Base-by-base conservation (phyloP, 176 grass and related monocot species). In the Dendrocalamus sinicus region DNA sequence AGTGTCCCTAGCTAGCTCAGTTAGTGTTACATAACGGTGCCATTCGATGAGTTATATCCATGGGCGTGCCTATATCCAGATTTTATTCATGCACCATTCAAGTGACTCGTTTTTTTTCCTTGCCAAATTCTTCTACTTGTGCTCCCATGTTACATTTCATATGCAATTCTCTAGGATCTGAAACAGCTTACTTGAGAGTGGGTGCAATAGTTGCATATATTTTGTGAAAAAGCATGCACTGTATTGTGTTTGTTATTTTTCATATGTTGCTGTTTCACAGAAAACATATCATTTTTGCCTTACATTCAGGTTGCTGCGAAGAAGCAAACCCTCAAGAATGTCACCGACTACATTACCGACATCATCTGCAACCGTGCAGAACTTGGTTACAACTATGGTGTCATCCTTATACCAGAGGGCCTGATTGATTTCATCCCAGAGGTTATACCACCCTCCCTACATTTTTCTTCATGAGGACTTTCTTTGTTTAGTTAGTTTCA, bases 361-460 rank as follows among this genome's bases (percentile, higher is more conserved):
- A 84, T 92, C 32, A 86, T 99, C 26, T 90, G 92, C 80, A 96
- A 99, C 87, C 93, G 96, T 86, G 88, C 93, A 30, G 92, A 92
- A 19, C 91, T 93, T 86, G 92, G 91, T 64, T 98, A 94, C 90
- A 99, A 96, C 79, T 99, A 99, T 84, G 96, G 96, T 64, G 96
- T 96, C 60, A 91, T 99, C 77, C 96, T 99, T 88, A 94, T 96
- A 67, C 96, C 96, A 5, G 96, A 99, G 89, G 96, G 96, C 67
- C 32, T 99, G 19, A 99, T 98, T 79, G 96, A 99, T 88, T 98
- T 99, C 78, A 92, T 96, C 77, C 96, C 96, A 62, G 96, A 99
- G 96, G 96, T 98, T 89, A 23, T 23, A 60, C 57, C 22, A 59
- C 57, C 20, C 12, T 44, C 47, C 12, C 4, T 43, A 69, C 48